These are phyloP conservation scores for Candida nitratophila DNA, from an alignment of 805 yeast species.

Conservation along the genomic window DNA sequence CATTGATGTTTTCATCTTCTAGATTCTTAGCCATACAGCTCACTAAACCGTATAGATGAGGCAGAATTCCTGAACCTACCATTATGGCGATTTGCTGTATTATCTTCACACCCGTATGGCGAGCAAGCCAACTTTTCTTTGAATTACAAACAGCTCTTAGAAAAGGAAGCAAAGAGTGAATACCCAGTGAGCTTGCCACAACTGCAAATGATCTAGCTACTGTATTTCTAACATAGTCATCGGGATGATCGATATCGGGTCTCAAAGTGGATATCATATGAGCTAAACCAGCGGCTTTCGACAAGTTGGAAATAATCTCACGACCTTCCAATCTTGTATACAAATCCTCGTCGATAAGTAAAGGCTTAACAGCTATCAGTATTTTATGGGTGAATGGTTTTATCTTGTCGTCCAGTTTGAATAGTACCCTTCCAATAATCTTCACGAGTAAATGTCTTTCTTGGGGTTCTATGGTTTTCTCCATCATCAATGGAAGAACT, in stretches of 20 bases:
- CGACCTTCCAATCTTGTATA: slow-evolving; percentile 72
- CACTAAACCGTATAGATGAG: slow-evolving; percentile 61
- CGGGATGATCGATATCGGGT: slow-evolving; percentile 76
- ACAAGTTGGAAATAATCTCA: slow-evolving; percentile 65
- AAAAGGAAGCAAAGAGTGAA: slow-evolving; percentile 68
- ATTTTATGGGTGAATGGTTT: slow-evolving; percentile 71
- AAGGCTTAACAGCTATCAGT: slow-evolving; percentile 67
- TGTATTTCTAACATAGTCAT: slow-evolving; percentile 70
- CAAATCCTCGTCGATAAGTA: slow-evolving; percentile 72
- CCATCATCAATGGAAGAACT: slow-evolving; percentile 71
- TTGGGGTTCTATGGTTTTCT: slow-evolving; percentile 64
- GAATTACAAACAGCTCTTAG: slow-evolving; percentile 72
- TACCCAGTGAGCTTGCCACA: slow-evolving; percentile 73
- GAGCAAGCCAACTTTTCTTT: slow-evolving; percentile 70
- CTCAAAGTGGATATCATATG: slow-evolving; percentile 72
- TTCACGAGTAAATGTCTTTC: slow-evolving; percentile 82
- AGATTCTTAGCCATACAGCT: slow-evolving; percentile 52
- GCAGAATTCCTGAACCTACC: slow-evolving; percentile 67
- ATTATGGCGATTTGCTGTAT: slow-evolving; percentile 69
- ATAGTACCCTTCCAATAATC: slow-evolving; percentile 61
- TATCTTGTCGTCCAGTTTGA: slow-evolving; percentile 55
- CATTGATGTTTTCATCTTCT: slow-evolving; percentile 59
- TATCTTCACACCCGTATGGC: slow-evolving; percentile 74
- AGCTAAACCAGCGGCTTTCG: slow-evolving; percentile 78
- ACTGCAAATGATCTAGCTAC: slow-evolving; percentile 80